phyloP scores from a whole-genome alignment of 1,284 basidiomycete species.

The Ustilago lituana region DNA sequence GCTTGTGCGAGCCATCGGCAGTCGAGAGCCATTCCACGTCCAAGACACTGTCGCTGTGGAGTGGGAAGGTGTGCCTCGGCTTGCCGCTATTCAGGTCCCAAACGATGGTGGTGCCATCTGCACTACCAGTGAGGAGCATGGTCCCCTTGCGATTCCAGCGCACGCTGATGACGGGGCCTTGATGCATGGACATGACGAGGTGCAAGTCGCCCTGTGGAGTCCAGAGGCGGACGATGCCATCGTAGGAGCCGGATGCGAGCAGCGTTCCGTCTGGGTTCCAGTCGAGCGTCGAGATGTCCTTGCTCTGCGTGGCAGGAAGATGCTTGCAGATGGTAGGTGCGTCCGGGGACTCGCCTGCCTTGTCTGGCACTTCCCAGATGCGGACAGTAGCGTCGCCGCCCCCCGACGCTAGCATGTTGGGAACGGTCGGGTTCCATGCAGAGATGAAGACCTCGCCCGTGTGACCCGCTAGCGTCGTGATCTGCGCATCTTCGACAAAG shows the following conservation, averaged over 20 bases:
- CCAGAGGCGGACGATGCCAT: constrained; percentile 66
- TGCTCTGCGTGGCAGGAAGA: constrained; percentile 63
- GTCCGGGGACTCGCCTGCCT: constrained; percentile 34
- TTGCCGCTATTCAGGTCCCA: constrained; percentile 67
- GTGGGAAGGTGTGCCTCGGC: constrained; percentile 61
- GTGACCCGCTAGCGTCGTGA: constrained; percentile 58
- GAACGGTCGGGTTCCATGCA: constrained; percentile 67
- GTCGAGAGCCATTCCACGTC: constrained; percentile 66
- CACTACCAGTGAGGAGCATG: constrained; percentile 62
- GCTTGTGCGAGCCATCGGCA: constrained; percentile 42
- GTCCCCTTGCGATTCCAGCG: constrained; percentile 66
- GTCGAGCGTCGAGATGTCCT: constrained; percentile 64
- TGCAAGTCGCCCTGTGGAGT: constrained; percentile 67
- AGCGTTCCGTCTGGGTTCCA: constrained; percentile 68
- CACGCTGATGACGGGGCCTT: constrained; percentile 66
- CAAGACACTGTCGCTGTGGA: constrained; percentile 63
- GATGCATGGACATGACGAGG: constrained; percentile 67
- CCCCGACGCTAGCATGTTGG: constrained; percentile 63
- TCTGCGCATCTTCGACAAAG: constrained; percentile 39
- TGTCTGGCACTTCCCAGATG: constrained; percentile 64
- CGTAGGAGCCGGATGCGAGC: constrained; percentile 65
- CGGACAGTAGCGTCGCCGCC: constrained; percentile 67
- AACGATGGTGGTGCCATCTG: constrained; percentile 65
- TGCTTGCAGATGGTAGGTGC: constrained; percentile 65
- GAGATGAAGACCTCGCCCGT: constrained; percentile 64